Conservation (phyloP, 1,284 basidiomycete species). For the Melampsora larici-populina region DNA sequence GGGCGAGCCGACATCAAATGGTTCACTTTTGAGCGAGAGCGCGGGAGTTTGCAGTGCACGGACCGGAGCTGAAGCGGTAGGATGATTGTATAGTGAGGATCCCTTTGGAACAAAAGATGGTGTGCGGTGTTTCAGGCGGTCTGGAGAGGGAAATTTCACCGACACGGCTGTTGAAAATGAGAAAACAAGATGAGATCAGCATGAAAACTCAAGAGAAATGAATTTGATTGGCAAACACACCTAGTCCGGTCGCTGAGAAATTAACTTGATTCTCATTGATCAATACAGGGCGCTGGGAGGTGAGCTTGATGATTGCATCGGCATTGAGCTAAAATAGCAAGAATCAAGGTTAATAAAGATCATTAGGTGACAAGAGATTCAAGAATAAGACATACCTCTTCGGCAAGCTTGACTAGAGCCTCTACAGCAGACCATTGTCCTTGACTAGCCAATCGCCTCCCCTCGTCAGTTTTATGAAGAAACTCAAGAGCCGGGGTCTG, state of each 20-base stretch:
- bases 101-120: neutral
- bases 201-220: neutral
- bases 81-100: constrained; percentile 4
- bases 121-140: neutral
- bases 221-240: constrained; percentile 11
- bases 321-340: constrained; percentile 17
- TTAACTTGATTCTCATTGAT: constrained; percentile 24
- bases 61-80: constrained; percentile 9
- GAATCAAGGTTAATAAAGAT: neutral
- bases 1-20: constrained; percentile 20
- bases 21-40: constrained; percentile 23
- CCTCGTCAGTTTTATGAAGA: constrained; percentile 13
- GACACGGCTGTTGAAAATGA: neutral
- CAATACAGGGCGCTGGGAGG: constrained; percentile 7
- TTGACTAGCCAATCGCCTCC: neutral
- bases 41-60: constrained; percentile 17
- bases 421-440: constrained; percentile 10
- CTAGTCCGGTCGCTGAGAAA: constrained; percentile 34
- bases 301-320: neutral
- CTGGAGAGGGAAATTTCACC: neutral
- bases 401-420: constrained; percentile 5
- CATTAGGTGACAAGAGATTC: neutral
- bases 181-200: neutral
- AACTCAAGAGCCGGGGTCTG: constrained; percentile 24
- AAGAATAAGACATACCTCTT: constrained; percentile 3